phyloP scores from a whole-genome alignment of 1,284 basidiomycete species.

The Heterobasidion annosum region DNA sequence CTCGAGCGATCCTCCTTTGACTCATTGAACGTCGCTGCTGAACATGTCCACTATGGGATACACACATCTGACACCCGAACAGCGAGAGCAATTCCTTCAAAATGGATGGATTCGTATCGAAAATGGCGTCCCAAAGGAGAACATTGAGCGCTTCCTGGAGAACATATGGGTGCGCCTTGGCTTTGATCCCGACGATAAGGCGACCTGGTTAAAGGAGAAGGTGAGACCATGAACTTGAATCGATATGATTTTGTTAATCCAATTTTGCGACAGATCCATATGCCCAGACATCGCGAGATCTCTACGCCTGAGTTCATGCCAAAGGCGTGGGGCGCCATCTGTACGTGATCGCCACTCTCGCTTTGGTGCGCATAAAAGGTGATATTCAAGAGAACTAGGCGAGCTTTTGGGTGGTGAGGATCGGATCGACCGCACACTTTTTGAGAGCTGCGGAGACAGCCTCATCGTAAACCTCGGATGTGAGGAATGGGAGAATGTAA shows the following conservation, averaged over 20 bases:
- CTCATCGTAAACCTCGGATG: slow-evolving; percentile 25
- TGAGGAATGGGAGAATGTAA: slow-evolving; percentile 19
- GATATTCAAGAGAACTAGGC: slow-evolving; percentile 9
- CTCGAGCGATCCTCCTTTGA: no score
- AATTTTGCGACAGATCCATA: slow-evolving; percentile 18
- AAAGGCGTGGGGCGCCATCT: slow-evolving; percentile 25
- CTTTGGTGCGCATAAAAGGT: neutral
- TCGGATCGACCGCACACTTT: slow-evolving; percentile 21
- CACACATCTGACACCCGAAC: slow-evolving; percentile 18
- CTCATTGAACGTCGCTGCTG: no score
- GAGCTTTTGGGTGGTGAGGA: slow-evolving; percentile 26
- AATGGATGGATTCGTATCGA: slow-evolving; percentile 24
- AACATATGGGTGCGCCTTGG: slow-evolving; percentile 27
- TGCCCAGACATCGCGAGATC: slow-evolving; percentile 24
- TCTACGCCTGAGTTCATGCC: slow-evolving; percentile 23
- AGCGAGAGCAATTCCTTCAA: slow-evolving; percentile 25
- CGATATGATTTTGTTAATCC: neutral
- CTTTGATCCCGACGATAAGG: slow-evolving; percentile 22
- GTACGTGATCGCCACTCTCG: slow-evolving; percentile 11
- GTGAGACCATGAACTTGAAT: slow-evolving; percentile 6
- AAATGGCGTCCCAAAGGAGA: slow-evolving; percentile 21
- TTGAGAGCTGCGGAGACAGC: slow-evolving; percentile 24
- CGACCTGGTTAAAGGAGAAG: slow-evolving; percentile 24
- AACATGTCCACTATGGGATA: slow-evolving; percentile 16
- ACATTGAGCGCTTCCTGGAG: slow-evolving; percentile 19